A percentile compares a stretch with the other conserved stretches of the same genome.
These are phyloP conservation scores for Phytophthora cactorum DNA, from an alignment of 352 stramenopile species.

Conservation along the genomic window DNA sequence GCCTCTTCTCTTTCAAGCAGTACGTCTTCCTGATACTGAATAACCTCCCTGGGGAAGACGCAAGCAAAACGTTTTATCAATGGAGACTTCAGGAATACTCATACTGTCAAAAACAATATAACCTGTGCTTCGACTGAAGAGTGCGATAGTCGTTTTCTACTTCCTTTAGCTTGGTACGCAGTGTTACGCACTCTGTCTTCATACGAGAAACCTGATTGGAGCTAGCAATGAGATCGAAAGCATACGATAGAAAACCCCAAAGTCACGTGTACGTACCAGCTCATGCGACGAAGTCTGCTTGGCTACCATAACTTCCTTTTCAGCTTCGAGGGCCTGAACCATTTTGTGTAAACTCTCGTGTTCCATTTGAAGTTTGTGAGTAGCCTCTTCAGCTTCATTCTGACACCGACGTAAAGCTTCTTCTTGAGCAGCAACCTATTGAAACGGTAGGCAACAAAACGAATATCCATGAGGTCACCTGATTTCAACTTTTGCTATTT, in stretches of 20 bases:
- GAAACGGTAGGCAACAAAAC: background rate
- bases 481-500: background rate
- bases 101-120: background rate
- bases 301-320: slow-evolving; percentile 52
- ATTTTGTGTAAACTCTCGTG: slow-evolving; percentile 50
- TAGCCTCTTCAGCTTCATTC: slow-evolving; percentile 54
- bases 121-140: slow-evolving; percentile 80
- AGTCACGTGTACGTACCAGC: slow-evolving; percentile 41
- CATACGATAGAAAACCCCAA: background rate
- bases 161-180: slow-evolving; percentile 81
- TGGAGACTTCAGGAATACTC: background rate
- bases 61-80: background rate
- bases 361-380: slow-evolving; percentile 59
- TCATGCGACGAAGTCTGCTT: slow-evolving; percentile 70
- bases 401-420: slow-evolving; percentile 46
- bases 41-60: slow-evolving; percentile 39
- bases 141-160: slow-evolving; percentile 76
- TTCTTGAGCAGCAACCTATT: slow-evolving; percentile 53
- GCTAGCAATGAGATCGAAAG: background rate
- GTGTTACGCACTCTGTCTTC: slow-evolving; percentile 68
- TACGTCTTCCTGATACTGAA: slow-evolving; percentile 76
- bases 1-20: slow-evolving; percentile 73
- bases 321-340: slow-evolving; percentile 55
- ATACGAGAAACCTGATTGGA: slow-evolving; percentile 55
- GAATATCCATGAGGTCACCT: background rate